Evolutionary conservation across 192 early-diverging fungal species (phyloP).

Genomic region (Podochytrium sp.): DNA sequence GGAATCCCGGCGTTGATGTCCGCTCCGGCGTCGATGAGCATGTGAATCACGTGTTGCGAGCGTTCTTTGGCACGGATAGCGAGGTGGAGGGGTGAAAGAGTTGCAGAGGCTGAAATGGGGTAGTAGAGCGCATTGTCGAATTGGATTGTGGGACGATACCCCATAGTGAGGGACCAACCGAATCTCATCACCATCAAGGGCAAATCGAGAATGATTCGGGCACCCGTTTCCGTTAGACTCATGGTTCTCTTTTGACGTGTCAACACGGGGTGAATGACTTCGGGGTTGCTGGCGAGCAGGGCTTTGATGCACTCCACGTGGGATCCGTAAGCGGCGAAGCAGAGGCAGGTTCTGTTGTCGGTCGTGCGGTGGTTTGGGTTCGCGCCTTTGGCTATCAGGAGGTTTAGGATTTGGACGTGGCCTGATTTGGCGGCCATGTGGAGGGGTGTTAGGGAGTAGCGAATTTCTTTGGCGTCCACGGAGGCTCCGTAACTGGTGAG

Average conservation of each 20-base stretch:
- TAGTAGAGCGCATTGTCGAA: background rate
- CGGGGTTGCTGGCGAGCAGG: conserved; percentile 11
- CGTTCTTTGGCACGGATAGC: conserved; percentile 25
- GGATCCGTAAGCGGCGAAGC: conserved; percentile 34
- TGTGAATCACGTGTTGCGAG: conserved; percentile 11
- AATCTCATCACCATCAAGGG: background rate
- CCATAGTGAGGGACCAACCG: conserved; percentile 9
- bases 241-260: background rate
- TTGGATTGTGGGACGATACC: background rate
- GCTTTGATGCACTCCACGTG: conserved; percentile 20
- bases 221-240: background rate
- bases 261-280: background rate
- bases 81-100: conserved; percentile 29
- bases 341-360: conserved; percentile 29
- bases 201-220: background rate
- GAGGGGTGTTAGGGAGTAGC: conserved; percentile 34
- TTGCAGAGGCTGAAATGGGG: background rate
- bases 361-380: conserved; percentile 35
- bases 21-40: conserved; percentile 21
- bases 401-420: conserved; percentile 35
- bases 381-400: conserved; percentile 48
- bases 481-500: conserved; percentile 15
- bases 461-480: conserved; percentile 20
- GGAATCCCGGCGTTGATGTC: conserved; percentile 29
- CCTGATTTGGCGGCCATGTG: conserved; percentile 46